Evolutionary conservation across 352 stramenopile species (phyloP), one percentile per base, ranked within the genome.

Genomic region (Phytophthora pini): DNA sequence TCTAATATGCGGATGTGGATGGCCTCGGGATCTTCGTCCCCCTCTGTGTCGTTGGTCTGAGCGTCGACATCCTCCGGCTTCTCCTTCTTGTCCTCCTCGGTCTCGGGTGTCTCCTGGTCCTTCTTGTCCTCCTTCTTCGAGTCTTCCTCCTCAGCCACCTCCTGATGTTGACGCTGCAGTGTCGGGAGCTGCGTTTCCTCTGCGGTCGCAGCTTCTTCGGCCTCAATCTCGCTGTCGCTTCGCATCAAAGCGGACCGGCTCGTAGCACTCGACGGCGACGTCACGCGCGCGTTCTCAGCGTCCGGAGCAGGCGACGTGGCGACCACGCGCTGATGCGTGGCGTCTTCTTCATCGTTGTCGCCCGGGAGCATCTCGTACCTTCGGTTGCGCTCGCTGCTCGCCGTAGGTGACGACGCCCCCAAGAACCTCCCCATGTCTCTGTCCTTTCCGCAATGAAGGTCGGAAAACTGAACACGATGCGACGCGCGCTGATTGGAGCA

Each of bases 1-100:
- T 95, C 86, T 44, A 95, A 59, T 40, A 95, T 93, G 31, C 86
- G 82, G 32, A 95, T 74, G 41, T 80, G 68, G 46, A 95, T 77
- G 17, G 65, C 72, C 17, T 80, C 84, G 0, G 68, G 62, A 6
- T 74, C 68, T 34, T 17, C 49, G n/a, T 65, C 56, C 26, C 61
- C 61, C 39, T 56, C 29, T 8, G 32, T 55, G 10, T 62, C 55
- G 47, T 45, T 50, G 7, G 52, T 39, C 50, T 65, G 39, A 11
- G 66, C 31, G 34, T 4, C 29, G 13, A 7, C 20, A 6, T 66
- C 50, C 8, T 56, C 50, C 22, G 43, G 27, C 27, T 24, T 50
- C 45, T 70, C 56, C 47, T 50, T 54, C 36, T 38, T 61, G 29
- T 70, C 43, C 20, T 72, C 38, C 17, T 24, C 52, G 1, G 29